Evolutionary conservation across 768 basidiomycete species (phyloP).

Genomic region (Xanthoconium stramineum): DNA sequence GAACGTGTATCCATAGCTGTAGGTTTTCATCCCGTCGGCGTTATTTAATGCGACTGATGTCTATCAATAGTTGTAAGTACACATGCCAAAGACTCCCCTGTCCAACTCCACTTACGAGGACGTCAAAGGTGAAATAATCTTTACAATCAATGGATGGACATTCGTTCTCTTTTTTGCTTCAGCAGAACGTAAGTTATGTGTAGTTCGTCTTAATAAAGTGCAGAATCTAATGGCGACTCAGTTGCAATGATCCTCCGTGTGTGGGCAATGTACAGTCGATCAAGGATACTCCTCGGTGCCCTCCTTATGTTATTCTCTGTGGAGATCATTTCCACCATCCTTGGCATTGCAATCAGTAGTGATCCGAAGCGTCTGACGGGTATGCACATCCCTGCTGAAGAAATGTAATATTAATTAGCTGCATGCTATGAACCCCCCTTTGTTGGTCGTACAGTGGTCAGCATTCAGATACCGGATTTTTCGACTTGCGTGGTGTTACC

Average conservation of each 20-base stretch:
- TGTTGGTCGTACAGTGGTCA: no score
- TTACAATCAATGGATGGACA: background rate
- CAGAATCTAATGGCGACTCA: background rate
- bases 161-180: background rate
- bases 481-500: no score
- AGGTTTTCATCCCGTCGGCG: background rate
- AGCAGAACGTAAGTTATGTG: slow-evolving; percentile 5
- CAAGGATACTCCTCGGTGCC: background rate
- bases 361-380: background rate
- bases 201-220: background rate
- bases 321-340: background rate
- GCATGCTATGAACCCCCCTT: no score
- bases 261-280: slow-evolving; percentile 1
- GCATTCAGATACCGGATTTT: no score
- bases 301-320: background rate
- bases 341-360: background rate
- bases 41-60: no score
- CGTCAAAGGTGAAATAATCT: background rate
- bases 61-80: background rate
- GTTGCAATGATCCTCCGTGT: slow-evolving; percentile 1
- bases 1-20: background rate
- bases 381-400: background rate
- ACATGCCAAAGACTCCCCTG: no score
- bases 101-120: background rate
- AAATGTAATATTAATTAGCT: no score